Evolutionary conservation across 2,329 filamentous ascomycete genomes (phyloP), one percentile per base, ranked within the genome.

Genomic region (Fusarium cicatricum): DNA sequence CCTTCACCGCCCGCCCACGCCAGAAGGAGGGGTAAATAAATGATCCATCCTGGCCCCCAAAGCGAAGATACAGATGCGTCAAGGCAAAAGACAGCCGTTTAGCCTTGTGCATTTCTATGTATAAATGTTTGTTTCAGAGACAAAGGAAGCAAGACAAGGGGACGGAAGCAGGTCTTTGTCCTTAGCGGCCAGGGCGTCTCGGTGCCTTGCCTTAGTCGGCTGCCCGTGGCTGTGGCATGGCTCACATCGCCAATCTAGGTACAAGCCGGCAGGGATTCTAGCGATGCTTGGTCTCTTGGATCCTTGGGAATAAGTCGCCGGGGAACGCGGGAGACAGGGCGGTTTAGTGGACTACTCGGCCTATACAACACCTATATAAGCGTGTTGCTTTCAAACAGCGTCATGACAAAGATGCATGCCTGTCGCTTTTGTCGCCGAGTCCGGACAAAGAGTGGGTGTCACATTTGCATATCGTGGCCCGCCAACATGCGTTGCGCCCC

Each of bases 1-100:
- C 56, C 55, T 66, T 69, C 66, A 69, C 66, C 66, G 66, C 66
- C 63, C 56, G 37, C 52, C 52, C 34, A 53, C 36, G 52, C 53
- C 54, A 33, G 41, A 52, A 55, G 55, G 65, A 67, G 65, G 65
- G 65, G 65, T 68, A 68, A 55, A 37, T 10, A 26, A 26, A 9
- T 10, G 23, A 17, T 37, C 16, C 7, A 23, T 48, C 26, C 17
- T 23, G 34, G 46, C 46, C 37, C 36, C 43, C 33, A 29, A 37
- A 40, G 21, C 17, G 4, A 21, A 21, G 21, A 4, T 21, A 21
- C n/a, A n/a, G n/a, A n/a, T n/a, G n/a, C 21, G 21, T 21, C 21
- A 7, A 21, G 21, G 21, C 21, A 21, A 21, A 21, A n/a, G n/a
- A n/a, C n/a, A n/a, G n/a, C n/a, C n/a, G n/a, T n/a, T n/a, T n/a